These are phyloP conservation scores for Amylocarpus encephaloides DNA, from an alignment of 2,329 filamentous ascomycete genomes.

Conservation along the genomic window DNA sequence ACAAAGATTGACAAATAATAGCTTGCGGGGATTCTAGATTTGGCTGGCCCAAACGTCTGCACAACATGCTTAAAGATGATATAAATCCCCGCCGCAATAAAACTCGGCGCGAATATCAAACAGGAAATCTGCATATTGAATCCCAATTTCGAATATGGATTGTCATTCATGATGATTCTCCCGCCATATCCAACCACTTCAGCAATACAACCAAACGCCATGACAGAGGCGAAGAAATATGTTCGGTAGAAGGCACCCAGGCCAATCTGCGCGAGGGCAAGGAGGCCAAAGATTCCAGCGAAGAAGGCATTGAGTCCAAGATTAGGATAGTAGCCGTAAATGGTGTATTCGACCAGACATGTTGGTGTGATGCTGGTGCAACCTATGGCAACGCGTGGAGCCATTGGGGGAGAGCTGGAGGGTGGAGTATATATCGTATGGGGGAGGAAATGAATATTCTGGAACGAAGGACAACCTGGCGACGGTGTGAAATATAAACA, in stretches of 20 bases:
- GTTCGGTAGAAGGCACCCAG: conserved; percentile 44
- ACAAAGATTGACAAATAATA: conserved; percentile 51
- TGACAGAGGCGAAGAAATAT: conserved; percentile 44
- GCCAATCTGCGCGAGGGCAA: conserved; percentile 36
- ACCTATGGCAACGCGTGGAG: not conserved
- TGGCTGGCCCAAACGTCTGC: conserved; percentile 14
- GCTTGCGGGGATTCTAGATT: conserved; percentile 32
- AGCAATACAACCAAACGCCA: conserved; percentile 41
- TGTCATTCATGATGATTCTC: conserved; percentile 42
- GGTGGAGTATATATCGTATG: not conserved
- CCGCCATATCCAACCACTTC: conserved; percentile 51
- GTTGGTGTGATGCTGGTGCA: conserved; percentile 17
- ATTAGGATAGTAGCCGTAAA: conserved; percentile 48
- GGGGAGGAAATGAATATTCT: not conserved
- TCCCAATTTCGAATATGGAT: conserved; percentile 43
- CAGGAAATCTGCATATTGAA: conserved; percentile 44
- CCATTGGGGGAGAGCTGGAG: not conserved
- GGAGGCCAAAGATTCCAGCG: conserved; percentile 41
- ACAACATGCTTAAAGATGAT: conserved; percentile 42
- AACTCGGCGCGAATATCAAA: conserved; percentile 34
- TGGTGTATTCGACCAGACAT: conserved; percentile 29
- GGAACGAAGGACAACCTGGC: no score
- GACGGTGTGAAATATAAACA: no score
- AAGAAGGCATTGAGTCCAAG: conserved; percentile 50
- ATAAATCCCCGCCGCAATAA: conserved; percentile 56